phyloP scores from a whole-genome alignment of 805 yeast species.

The Scheffersomyces amazonensis region DNA sequence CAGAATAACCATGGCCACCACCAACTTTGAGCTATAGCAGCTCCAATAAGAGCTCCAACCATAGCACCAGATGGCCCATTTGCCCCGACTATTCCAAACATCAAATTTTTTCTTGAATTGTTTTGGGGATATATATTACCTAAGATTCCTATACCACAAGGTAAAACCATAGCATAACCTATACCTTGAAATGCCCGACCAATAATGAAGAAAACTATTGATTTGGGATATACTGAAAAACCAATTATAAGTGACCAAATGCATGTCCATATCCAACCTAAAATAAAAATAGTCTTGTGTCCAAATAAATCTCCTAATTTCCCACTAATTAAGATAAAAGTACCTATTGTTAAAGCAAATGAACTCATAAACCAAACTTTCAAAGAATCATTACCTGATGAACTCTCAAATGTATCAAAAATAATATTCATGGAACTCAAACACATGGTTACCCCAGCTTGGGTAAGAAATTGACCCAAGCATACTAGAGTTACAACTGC shows the following conservation, averaged over 20 bases:
- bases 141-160: slow-evolving; percentile 58
- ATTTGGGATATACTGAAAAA: slow-evolving; percentile 47
- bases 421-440: slow-evolving; percentile 37
- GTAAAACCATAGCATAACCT: slow-evolving; percentile 58
- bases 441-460: slow-evolving; percentile 37
- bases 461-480: slow-evolving; percentile 35
- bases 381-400: slow-evolving; percentile 12
- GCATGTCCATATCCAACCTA: slow-evolving; percentile 55
- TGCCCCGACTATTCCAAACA: slow-evolving; percentile 57
- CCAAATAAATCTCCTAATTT: slow-evolving; percentile 73
- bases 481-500: slow-evolving; percentile 18
- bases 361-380: slow-evolving; percentile 70
- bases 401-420: slow-evolving; percentile 18
- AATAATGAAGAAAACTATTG: slow-evolving; percentile 48
- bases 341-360: slow-evolving; percentile 68
- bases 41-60: slow-evolving; percentile 52
- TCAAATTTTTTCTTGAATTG: slow-evolving; percentile 50
- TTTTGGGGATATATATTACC: slow-evolving; percentile 36
- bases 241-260: slow-evolving; percentile 65
- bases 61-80: slow-evolving; percentile 64
- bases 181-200: slow-evolving; percentile 65
- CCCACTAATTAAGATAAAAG: slow-evolving; percentile 68
- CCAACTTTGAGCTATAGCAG: slow-evolving; percentile 41
- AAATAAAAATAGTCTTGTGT: slow-evolving; percentile 47
- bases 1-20: slow-evolving; percentile 67